Evolutionary conservation across 768 basidiomycete genomes (phyloP), one percentile per base, ranked within the genome.

Genomic region (Porphyrellus cyaneotinctus): DNA sequence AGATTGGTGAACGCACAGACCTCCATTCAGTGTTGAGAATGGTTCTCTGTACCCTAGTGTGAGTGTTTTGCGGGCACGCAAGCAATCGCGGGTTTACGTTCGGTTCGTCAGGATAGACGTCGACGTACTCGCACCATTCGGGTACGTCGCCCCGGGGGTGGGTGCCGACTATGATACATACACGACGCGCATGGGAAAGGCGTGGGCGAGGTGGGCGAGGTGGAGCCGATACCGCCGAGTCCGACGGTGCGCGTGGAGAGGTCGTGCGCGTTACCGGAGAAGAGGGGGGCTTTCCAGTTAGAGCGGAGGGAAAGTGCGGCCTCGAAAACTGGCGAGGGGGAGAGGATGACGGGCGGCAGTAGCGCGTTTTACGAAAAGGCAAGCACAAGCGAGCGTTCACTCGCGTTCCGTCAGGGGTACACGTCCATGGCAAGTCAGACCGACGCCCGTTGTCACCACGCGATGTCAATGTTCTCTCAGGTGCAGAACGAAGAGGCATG

Each of bases 41-140:
- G 81, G 48, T 82, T 93, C 67, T 90, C 85, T 0, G 91, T 93
- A 7, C 94, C 95, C 84, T n/a, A n/a, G 95, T 85, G 68, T 95
- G 95, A 1, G 84, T 86, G 57, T 91, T 84, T 56, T 92, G 83
- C 18, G 87, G 83, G 69, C 91, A 89, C 30, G 82, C 79, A 47
- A 93, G 75, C 32, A 95, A 72, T 26, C 85, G 80, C 3, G 88
- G 85, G 60, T 92, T 87, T 35, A 92, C 83, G 36, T 78, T 68
- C 1, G 93, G 91, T 63, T 93, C 91, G 70, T 93, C 78, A 6
- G 91, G 91, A 69, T 77, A 93, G 18, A 94, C 92, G 62, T 95
- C 91, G 55, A 85, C 83, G 69, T 97, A 98, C 64, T 86, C 81
- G 18, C 85, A 86, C 77, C 87, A 93, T 33, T 71, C 75, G 0